Evolutionary conservation across 2,329 filamentous ascomycete species (phyloP).

Genomic region (Corinectria fuckeliana): DNA sequence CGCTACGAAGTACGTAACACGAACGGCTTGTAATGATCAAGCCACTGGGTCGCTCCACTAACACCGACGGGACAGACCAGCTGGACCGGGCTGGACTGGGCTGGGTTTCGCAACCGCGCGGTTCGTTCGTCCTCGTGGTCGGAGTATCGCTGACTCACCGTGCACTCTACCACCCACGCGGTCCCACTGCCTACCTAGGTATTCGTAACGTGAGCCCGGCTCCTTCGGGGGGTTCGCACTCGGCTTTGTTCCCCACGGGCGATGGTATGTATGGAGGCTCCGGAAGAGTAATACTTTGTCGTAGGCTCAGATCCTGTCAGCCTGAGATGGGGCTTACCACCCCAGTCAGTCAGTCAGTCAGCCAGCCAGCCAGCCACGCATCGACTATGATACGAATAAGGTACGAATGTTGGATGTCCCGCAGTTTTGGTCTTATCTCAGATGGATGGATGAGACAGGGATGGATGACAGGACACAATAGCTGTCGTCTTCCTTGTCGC

Average conservation of each 20-base stretch:
- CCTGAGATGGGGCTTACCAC: background rate
- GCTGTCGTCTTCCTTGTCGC: background rate
- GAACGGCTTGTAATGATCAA: background rate
- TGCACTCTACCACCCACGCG: background rate
- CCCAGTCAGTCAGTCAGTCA: background rate
- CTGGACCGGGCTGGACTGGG: too few species aligned
- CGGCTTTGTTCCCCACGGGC: background rate
- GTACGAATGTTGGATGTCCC: too few species aligned
- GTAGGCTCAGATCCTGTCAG: background rate
- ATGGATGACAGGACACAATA: constrained; percentile 3
- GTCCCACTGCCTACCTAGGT: constrained; percentile 1
- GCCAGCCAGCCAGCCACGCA: background rate
- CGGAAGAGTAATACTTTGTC: too few species aligned
- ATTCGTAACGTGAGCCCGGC: constrained; percentile 5
- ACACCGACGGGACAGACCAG: constrained; percentile 8
- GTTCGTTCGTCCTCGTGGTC: constrained; percentile 3
- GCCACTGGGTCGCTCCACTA: background rate
- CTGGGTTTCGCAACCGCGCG: background rate
- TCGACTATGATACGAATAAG: background rate
- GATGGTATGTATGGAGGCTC: background rate
- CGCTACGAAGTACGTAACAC: background rate
- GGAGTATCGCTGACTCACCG: constrained; percentile 14
- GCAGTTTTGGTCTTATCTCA: constrained; percentile 13
- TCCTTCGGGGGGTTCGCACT: background rate
- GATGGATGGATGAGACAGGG: constrained; percentile 9